phyloP scores from a whole-genome alignment of 805 yeast species.

The Priceomyces fermenticarens region DNA sequence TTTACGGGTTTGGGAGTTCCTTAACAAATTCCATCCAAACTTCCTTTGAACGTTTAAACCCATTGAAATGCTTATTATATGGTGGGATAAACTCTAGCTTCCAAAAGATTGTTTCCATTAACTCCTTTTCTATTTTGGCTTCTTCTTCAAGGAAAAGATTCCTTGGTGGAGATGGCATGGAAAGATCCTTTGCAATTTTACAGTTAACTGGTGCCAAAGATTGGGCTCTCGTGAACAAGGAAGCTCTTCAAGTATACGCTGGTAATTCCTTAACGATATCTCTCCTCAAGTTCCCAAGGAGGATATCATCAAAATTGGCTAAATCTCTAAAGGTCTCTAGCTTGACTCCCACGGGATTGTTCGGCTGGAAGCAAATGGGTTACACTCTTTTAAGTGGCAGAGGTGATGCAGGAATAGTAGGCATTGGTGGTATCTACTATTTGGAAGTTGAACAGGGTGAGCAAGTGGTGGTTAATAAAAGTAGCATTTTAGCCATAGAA shows the following conservation, averaged over 20 bases:
- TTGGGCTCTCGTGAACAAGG: constrained; percentile 55
- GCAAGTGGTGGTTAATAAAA: constrained; percentile 44
- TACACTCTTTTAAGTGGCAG: constrained; percentile 53
- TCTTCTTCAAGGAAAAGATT: constrained; percentile 28
- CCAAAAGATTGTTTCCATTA: constrained; percentile 47
- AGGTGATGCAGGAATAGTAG: constrained; percentile 54
- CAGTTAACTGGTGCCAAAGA: constrained; percentile 57
- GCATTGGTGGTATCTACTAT: constrained; percentile 52
- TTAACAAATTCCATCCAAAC: constrained; percentile 15
- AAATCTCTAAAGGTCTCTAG: constrained; percentile 17
- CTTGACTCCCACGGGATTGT: constrained; percentile 40
- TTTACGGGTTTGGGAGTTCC: constrained; percentile 32
- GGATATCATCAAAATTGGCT: constrained; percentile 32
- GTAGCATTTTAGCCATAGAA: constrained; percentile 48
- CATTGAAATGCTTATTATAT: constrained; percentile 40
- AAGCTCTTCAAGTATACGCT: constrained; percentile 48
- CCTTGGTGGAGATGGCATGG: constrained; percentile 13
- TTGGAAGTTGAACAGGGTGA: constrained; percentile 45
- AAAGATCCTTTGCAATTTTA: constrained; percentile 43
- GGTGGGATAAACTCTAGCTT: constrained; percentile 46
- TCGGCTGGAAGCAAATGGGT: constrained; percentile 33
- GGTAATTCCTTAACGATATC: constrained; percentile 50
- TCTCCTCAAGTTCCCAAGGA: constrained; percentile 36
- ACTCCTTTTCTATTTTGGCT: constrained; percentile 43
- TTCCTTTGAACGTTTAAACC: constrained; percentile 29